Evolutionary conservation across 495 filamentous ascomycete genomes (phyloP), one percentile per base, ranked within the genome.

Genomic region (Podospora pseudoanserina): DNA sequence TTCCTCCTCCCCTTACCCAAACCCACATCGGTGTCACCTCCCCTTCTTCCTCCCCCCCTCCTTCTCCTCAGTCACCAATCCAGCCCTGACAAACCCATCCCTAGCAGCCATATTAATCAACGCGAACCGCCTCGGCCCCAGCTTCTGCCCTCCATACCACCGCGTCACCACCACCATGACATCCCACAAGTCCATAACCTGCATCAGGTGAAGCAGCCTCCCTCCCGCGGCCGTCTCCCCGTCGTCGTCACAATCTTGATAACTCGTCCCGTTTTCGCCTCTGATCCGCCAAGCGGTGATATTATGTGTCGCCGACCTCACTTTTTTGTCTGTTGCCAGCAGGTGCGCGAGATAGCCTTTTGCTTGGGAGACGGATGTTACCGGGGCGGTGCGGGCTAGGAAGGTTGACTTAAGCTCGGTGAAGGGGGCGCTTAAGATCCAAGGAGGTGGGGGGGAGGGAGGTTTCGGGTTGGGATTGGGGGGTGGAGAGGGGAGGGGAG

Each of bases 201-300:
- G 92, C 88, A 99, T 88, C 60, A 99, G 79, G 80, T 96, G 91
- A 55, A 97, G 81, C 72, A 98, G 73, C 28, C 95, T 85, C 0
- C 90, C 88, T 1, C 95, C 95, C 4, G 95, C 95, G 26, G 95
- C 95, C n/a, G 90, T 91, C 82, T 99, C 95, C 13, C 95, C 95
- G 75, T 99, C 95, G 75, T 98, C 95, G 72, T 99, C 90, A 74
- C 90, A 96, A 79, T 99, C 95, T 76, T 97, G 92, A 67, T 88
- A 91, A 49, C 83, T 84, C 20, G 89, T 86, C 7, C 75, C 74
- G 69, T 84, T 84, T 0, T 79, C 75, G 0, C 78, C 75, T n/a
- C 81, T 82, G 53, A 88, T 86, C 63, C 87, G 81, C 80, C 86
- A 88, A 13, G 87, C 87, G 26, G 79, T 83, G 70, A 97, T 97